Base-by-base conservation (phyloP, 2,329 filamentous ascomycete genomes). In the Periglandula ipomoeae region DNA sequence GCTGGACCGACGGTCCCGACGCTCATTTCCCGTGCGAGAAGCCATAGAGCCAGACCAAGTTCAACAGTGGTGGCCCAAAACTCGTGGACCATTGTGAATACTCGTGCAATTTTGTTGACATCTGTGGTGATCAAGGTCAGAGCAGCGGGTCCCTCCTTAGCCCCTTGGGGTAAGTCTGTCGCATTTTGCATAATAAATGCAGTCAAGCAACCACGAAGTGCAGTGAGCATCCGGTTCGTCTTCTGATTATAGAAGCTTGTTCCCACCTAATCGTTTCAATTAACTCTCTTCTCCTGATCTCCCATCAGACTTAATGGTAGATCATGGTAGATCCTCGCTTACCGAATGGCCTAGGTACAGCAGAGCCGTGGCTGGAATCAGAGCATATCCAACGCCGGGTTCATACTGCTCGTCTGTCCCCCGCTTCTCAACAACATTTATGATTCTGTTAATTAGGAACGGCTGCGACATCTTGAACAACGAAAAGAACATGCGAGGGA, bases 121-220 rank as follows among this genome's bases (percentile, higher is more conserved):
- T 75, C 72, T 3, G 68, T 60, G 35, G 64, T 70, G 67, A 74
- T 73, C 5, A 74, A 56, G 4, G 71, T 73, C 41, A 73, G 53
- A 0, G 68, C 60, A 0, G 65, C 64, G 0, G 65, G 61, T 1
- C 68, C 61, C 20, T 67, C 65, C 8, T 62, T 58, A 1, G 59
- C 10, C 53, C 1, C n/a, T 59, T 56, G 6, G 3, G 53, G 56
- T 15, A 66, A 50, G 11, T 56, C 49, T 1, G 56, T 59, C 10
- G 59, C 59, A 37, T 54, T 47, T 27, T 62, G 62, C 2, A 58
- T 11, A 1, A 67, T 51, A 4, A 56, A 55, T 0, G 61, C 55
- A 4, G 60, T 52, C 1, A 68, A 55, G 15, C 57, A 54, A 0
- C 58, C 63, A 9, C 69, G 58, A 2, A 54, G 47, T 57, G 65